These are phyloP conservation scores for Amanita bisporigera DNA, from an alignment of 1,284 basidiomycete genomes.

Conservation along the genomic window DNA sequence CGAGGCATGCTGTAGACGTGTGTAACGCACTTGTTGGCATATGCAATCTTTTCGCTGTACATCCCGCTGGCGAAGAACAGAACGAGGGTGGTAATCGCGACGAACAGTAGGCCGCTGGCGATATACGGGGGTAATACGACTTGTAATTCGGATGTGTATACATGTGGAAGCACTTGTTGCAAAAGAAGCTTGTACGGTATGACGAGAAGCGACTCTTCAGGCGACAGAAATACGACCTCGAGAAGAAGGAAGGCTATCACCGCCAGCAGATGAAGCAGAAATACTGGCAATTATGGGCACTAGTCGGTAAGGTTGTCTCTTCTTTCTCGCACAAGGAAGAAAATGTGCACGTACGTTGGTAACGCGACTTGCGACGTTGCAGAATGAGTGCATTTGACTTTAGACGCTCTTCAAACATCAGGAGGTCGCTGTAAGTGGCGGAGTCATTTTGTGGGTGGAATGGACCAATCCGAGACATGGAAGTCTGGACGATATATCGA, in stretches of 20 bases:
- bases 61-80: conserved; percentile 98
- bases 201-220: conserved; percentile 65
- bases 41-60: conserved; percentile 95
- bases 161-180: conserved; percentile 54
- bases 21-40: conserved; percentile 85
- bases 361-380: conserved; percentile 81
- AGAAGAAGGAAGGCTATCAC: conserved; percentile 71
- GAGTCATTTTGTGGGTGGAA: conserved; percentile 72
- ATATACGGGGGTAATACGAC: conserved; percentile 70
- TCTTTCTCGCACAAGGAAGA: conserved; percentile 4
- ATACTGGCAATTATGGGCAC: conserved; percentile 56
- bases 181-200: conserved; percentile 64
- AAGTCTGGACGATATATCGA: not conserved
- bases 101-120: conserved; percentile 78
- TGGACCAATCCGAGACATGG: conserved; percentile 50
- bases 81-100: conserved; percentile 87
- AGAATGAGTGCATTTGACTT: conserved; percentile 91
- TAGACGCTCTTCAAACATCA: conserved; percentile 95
- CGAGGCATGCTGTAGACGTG: conserved; percentile 8
- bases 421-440: conserved; percentile 85
- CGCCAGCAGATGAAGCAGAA: conserved; percentile 71
- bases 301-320: conserved; percentile 15
- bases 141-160: conserved; percentile 51
- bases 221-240: conserved; percentile 70
- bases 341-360: conserved; percentile 72